phyloP scores from a whole-genome alignment of 352 stramenopile species.

The Pythium brachiatum region DNA sequence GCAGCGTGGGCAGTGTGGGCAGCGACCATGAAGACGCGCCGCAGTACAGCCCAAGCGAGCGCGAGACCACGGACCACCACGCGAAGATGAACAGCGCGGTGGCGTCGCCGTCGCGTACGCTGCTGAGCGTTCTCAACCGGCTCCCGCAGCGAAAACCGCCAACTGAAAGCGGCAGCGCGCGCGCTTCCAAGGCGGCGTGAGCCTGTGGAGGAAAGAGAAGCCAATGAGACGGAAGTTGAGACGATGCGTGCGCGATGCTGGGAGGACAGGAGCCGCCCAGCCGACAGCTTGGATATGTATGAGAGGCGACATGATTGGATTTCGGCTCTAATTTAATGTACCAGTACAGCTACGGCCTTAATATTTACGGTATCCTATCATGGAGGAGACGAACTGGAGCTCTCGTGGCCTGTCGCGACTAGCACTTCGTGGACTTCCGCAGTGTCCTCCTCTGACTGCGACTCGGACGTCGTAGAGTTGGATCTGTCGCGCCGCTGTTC shows the following conservation, averaged over 20 bases:
- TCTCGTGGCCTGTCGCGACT: too few species aligned
- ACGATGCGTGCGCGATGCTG: neutral
- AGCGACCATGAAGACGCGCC: slow-evolving; percentile 14
- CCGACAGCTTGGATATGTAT: slow-evolving; percentile 1
- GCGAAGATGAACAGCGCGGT: neutral
- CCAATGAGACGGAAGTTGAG: too few species aligned
- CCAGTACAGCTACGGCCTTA: neutral
- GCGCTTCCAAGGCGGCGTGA: slow-evolving; percentile 3
- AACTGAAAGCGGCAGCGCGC: neutral
- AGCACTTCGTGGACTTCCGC: neutral
- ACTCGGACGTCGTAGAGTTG: neutral
- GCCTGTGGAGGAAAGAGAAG: neutral
- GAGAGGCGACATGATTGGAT: neutral
- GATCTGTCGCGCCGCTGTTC: slow-evolving; percentile 2
- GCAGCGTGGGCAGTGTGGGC: slow-evolving; percentile 9
- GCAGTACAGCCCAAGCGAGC: slow-evolving; percentile 1
- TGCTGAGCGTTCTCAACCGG: slow-evolving; percentile 18
- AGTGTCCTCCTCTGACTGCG: neutral
- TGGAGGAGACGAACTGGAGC: too few species aligned
- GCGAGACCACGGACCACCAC: neutral
- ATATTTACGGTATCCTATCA: too few species aligned
- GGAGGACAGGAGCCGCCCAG: too few species aligned
- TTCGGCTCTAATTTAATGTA: neutral
- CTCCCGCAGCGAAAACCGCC: slow-evolving; percentile 14
- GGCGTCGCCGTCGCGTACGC: slow-evolving; percentile 12